These are phyloP conservation scores for Camellia oleifera DNA, from an alignment of 179 eudicot genomes.

Conservation along the genomic window DNA sequence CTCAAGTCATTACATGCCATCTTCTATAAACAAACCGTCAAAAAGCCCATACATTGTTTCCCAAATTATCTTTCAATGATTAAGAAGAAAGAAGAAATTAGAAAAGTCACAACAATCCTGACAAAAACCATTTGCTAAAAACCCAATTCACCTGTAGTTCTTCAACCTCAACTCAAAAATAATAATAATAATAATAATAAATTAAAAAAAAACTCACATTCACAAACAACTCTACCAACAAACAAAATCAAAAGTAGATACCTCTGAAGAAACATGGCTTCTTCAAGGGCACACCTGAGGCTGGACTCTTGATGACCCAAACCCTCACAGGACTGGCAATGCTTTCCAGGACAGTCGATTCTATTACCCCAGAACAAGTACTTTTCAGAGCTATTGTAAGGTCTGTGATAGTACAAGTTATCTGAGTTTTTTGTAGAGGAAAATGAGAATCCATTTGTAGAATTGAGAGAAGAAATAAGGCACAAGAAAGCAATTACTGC, in stretches of 20 bases:
- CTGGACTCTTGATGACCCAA: conserved; percentile 96
- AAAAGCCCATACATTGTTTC: not conserved
- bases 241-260: conserved; percentile 8
- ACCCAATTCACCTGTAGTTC: too few species aligned
- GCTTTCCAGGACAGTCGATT: conserved; percentile 94
- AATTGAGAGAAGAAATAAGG: conserved; percentile 45
- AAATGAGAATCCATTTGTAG: conserved; percentile 36
- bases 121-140: not conserved
- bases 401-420: not conserved
- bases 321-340: conserved; percentile 81
- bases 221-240: not conserved
- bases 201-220: too few species aligned
- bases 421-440: conserved; percentile 26
- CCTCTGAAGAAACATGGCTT: conserved; percentile 81
- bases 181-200: too few species aligned
- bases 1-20: not conserved
- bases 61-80: not conserved
- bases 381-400: conserved; percentile 32
- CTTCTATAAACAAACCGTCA: not conserved
- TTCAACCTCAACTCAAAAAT: too few species aligned
- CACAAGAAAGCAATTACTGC: conserved; percentile 50
- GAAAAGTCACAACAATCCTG: too few species aligned
- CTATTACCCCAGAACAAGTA: conserved; percentile 80
- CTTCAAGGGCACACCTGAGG: conserved; percentile 96
- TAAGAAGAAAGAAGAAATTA: too few species aligned